Percentiles rank a stretch among this genome's conserved stretches.
Conservation (phyloP, 2,329 filamentous ascomycete species). For the Diaporthe citrichinensis region DNA sequence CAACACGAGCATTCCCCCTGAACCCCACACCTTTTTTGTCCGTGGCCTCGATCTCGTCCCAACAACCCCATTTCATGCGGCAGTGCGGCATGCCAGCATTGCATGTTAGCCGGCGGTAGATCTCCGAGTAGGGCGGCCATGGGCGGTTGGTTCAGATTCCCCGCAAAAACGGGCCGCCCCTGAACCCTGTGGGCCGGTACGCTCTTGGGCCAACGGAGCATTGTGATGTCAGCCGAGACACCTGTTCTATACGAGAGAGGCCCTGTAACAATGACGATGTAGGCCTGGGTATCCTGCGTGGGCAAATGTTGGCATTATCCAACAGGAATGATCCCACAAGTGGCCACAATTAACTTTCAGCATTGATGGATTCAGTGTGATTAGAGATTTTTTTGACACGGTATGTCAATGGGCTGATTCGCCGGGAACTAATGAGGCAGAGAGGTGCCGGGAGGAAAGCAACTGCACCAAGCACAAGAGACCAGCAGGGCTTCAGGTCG, state of each 20-base stretch:
- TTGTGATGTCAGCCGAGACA: constrained; percentile 26
- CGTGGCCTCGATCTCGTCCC: constrained; percentile 1
- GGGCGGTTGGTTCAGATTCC: background rate
- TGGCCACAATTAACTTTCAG: background rate
- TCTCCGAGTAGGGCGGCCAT: constrained; percentile 5
- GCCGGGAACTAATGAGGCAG: background rate
- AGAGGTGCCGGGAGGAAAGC: background rate
- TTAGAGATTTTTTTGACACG: too few species aligned
- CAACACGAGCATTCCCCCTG: background rate
- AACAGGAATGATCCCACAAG: background rate
- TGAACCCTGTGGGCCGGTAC: constrained; percentile 7
- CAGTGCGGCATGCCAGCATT: background rate
- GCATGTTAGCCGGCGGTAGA: constrained; percentile 1
- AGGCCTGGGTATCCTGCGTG: background rate
- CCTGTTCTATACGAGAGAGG: background rate
- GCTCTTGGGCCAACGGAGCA: background rate
- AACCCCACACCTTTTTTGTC: background rate
- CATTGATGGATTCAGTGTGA: background rate
- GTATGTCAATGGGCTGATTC: background rate
- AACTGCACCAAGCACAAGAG: background rate
- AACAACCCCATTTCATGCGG: background rate
- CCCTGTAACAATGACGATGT: background rate
- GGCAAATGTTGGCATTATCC: background rate
- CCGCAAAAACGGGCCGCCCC: constrained; percentile 21
- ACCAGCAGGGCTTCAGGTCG: background rate